Evolutionary conservation across 2,329 filamentous ascomycete species (phyloP), one percentile per base, ranked within the genome.

Genomic region (Ophiostoma piceae): DNA sequence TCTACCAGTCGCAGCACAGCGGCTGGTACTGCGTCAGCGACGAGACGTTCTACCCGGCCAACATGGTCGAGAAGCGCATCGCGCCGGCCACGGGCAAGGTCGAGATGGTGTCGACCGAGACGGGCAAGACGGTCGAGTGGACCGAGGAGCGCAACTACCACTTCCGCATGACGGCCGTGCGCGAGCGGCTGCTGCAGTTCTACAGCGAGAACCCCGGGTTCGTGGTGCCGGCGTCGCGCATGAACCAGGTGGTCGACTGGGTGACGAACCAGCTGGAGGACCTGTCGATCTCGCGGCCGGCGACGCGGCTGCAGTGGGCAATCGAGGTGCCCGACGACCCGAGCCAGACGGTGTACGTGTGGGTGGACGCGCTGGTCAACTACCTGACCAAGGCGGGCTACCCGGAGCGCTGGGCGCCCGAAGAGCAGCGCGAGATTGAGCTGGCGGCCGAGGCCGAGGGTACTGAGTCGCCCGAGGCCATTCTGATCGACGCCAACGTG

Each of bases 11-110:
- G 12, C 92, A 90, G 74, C 95, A 98, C 75, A 88, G 92, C 77
- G 95, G 95, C 1, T 99, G 95, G 95, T 99, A 99, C 79, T 95
- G 91, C 70, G 90, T 99, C 69, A 93, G 92, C 78, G 95, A 99
- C 78, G 95, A 99, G 83, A 94, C 94, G 54, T 99, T 96, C 79
- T 98, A 97, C 77, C 92, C 94, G 0, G 85, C 90, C 68, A 87
- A 87, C 7, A 82, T 88, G 75, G 87, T 98, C 35, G 87, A 92
- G 76, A 85, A 90, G 62, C 86, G 88, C 67, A 81, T 95, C 51
- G 90, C 94, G 74, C 91, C 92, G 5, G 84, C 88, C 65, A 97
- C 93, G 0, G 95, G 95, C 2, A 86, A 88, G 74, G 94, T 92
- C 75, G 88, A 91, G 72, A 92, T 92, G 87, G 90, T 88, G 29